Percentiles rank a stretch among this genome's conserved stretches.
Conservation (phyloP, 306 rosid genomes). For the Styphnolobium japonicum region DNA sequence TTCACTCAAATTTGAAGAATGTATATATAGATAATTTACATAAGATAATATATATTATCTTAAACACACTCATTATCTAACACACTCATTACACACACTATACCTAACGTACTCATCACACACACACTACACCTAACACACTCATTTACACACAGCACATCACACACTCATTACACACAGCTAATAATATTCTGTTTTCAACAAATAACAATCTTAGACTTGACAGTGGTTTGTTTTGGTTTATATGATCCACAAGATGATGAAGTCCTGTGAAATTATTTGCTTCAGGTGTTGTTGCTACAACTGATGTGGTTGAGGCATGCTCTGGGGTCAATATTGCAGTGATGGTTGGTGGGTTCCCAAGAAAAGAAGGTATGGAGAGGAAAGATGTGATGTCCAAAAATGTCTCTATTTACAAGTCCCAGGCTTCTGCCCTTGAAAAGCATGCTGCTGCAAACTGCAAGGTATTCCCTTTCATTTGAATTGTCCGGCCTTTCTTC, state of each 20-base stretch:
- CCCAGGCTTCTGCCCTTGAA: slow-evolving; percentile 79
- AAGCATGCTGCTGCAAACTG: slow-evolving; percentile 72
- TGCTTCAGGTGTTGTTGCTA: slow-evolving; percentile 74
- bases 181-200: too few species aligned
- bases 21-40: too few species aligned
- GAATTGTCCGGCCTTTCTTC: neutral
- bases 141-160: too few species aligned
- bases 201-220: neutral
- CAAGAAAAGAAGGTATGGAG: slow-evolving; percentile 84
- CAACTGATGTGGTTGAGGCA: slow-evolving; percentile 78
- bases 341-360: slow-evolving; percentile 83
- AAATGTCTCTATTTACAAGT: slow-evolving; percentile 72
- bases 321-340: slow-evolving; percentile 75
- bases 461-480: slow-evolving; percentile 41
- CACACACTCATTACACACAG: too few species aligned
- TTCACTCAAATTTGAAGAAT: too few species aligned
- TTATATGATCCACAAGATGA: neutral
- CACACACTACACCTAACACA: too few species aligned
- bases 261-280: neutral
- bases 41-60: too few species aligned
- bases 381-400: slow-evolving; percentile 78
- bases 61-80: too few species aligned
- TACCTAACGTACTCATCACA: too few species aligned
- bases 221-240: neutral
- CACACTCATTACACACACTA: too few species aligned